A percentile compares a stretch with the other conserved stretches of the same genome.
Conservation (phyloP, 1,139 yeast species). For the Diutina ranongensis region DNA sequence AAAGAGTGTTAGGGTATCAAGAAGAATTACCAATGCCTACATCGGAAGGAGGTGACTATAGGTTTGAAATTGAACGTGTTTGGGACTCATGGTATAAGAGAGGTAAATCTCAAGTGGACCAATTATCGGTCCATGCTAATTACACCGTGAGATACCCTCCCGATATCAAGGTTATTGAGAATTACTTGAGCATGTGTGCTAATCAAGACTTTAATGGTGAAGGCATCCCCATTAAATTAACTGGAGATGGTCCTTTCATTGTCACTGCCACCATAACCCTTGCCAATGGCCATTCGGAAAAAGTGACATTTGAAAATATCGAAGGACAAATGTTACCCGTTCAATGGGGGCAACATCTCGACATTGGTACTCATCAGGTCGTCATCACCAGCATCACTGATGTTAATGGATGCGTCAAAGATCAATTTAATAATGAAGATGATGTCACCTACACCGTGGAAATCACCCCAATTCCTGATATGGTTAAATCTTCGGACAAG, state of each 20-base stretch:
- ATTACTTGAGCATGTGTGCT: not conserved
- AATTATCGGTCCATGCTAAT: not conserved
- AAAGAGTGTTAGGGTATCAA: slow-evolving; percentile 19
- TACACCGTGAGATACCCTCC: not conserved
- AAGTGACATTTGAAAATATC: not conserved
- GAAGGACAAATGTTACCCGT: not conserved
- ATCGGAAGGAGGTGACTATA: slow-evolving; percentile 41
- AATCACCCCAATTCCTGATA: slow-evolving; percentile 69
- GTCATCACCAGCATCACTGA: slow-evolving; percentile 32
- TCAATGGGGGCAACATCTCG: not conserved
- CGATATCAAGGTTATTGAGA: not conserved
- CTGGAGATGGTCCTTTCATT: not conserved
- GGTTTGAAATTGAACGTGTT: slow-evolving; percentile 15
- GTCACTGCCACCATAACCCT: not conserved
- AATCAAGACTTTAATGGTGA: not conserved
- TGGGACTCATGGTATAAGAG: slow-evolving; percentile 1
- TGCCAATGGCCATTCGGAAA: not conserved
- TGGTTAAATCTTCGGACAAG: slow-evolving; percentile 27
- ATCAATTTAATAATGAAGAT: slow-evolving; percentile 20
- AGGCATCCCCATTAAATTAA: not conserved
- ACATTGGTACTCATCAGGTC: not conserved
- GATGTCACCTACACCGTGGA: slow-evolving; percentile 32
- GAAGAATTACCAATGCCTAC: slow-evolving; percentile 24
- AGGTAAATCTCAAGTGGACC: not conserved
- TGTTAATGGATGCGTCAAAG: slow-evolving; percentile 55